Conservation (phyloP, 1,284 basidiomycete species). For the Tetrapyrgos nigripes region DNA sequence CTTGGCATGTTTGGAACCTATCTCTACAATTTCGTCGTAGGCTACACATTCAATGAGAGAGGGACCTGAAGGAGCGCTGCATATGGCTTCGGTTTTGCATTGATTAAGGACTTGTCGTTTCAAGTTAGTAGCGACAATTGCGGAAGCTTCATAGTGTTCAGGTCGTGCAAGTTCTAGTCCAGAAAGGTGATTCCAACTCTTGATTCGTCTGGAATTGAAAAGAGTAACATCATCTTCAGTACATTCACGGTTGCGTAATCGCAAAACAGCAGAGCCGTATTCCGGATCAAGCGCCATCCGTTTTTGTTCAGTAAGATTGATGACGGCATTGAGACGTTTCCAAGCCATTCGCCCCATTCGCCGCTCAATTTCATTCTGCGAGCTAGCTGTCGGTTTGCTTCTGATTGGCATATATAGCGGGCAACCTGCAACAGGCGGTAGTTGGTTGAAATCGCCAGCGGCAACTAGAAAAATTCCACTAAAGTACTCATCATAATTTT, state of each 20-base stretch:
- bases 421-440: neutral
- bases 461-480: conserved; percentile 7
- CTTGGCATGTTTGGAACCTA: conserved; percentile 91
- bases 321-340: conserved; percentile 29
- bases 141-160: conserved; percentile 16
- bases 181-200: conserved; percentile 17
- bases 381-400: conserved; percentile 11
- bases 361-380: conserved; percentile 19
- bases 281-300: conserved; percentile 33
- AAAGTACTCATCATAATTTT: conserved; percentile 9
- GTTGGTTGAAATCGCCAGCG: conserved; percentile 6
- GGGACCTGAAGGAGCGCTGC: neutral
- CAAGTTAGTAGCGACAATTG: conserved; percentile 28
- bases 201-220: conserved; percentile 32
- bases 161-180: conserved; percentile 27
- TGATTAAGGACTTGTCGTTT: conserved; percentile 23
- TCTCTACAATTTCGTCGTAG: conserved; percentile 67
- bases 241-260: conserved; percentile 27
- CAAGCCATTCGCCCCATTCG: conserved; percentile 33
- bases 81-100: conserved; percentile 12
- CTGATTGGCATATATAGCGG: conserved; percentile 7
- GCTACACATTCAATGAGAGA: neutral
- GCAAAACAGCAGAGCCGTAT: conserved; percentile 30
- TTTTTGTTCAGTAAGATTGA: conserved; percentile 35
- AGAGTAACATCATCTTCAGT: conserved; percentile 32